phyloP scores from a whole-genome alignment of 2,329 filamentous ascomycete species.

The Nigrospora osmanthi region DNA sequence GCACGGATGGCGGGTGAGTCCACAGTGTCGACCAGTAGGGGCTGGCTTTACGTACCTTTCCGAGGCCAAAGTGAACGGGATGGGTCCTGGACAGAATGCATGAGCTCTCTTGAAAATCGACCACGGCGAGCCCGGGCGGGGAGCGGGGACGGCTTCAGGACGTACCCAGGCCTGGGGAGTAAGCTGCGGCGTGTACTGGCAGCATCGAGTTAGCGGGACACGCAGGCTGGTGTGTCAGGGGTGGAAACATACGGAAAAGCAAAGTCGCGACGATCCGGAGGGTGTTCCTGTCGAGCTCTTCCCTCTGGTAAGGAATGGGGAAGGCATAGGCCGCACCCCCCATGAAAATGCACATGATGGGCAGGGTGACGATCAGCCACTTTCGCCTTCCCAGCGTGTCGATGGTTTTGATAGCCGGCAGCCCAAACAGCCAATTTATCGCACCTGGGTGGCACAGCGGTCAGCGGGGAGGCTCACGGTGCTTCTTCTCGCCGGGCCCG shows the following conservation, averaged over 20 bases:
- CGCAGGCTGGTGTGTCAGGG: background rate
- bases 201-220: background rate
- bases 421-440: slow-evolving; percentile 32
- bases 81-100: slow-evolving; percentile 27
- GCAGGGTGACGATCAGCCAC: slow-evolving; percentile 34
- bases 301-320: background rate
- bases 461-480: background rate
- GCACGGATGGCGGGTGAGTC: too few species aligned
- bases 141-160: background rate
- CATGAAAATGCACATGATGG: slow-evolving; percentile 34
- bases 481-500: background rate
- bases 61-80: slow-evolving; percentile 41
- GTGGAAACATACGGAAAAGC: slow-evolving; percentile 19
- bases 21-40: background rate
- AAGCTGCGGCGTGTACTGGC: slow-evolving; percentile 30
- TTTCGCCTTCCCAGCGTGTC: slow-evolving; percentile 32
- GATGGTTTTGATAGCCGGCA: slow-evolving; percentile 31
- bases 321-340: slow-evolving; percentile 27
- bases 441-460: slow-evolving; percentile 16
- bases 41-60: slow-evolving; percentile 22
- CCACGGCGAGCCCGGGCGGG: too few species aligned
- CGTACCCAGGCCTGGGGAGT: slow-evolving; percentile 27
- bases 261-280: slow-evolving; percentile 26
- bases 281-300: slow-evolving; percentile 3
- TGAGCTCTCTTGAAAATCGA: background rate